Base-by-base conservation (phyloP, 257 asterid species). In the Solanum verrucosum region DNA sequence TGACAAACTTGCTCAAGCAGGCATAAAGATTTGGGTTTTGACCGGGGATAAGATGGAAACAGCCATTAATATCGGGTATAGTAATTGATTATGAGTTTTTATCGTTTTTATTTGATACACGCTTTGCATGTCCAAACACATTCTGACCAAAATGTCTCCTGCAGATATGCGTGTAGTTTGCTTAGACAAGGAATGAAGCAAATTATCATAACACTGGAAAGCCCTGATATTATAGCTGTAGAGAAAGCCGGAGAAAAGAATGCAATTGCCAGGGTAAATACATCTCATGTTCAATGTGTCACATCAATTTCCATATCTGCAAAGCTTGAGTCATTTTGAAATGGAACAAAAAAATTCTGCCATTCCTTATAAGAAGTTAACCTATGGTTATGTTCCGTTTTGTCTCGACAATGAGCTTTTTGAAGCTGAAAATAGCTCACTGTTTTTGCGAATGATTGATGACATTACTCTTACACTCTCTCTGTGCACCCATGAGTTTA, bases 121-220 rank as follows among this genome's bases (percentile, higher is more conserved):
- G 35, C 40, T 77, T 87, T 33, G 49, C 75, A 88, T 89, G 79
- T 82, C 68, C 27, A 37, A 83, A 42, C 86, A 67, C 68, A 82
- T 67, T 87, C 92, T 94, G 87, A 95, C 89, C 82, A 87, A 74
- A 88, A 68, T 70, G 87, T 88, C 60, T 77, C 84, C 85, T 94
- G 90, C 96, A 96, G 99, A n/a, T 97, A 89, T 40, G 96, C 99
- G 5, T 96, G 98, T 92, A 97, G 99, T 91, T 93, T 97, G 91
- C 98, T 97, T 88, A 97, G 99, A 92, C 98, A 96, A 95, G 99
- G 99, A 92, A 97, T 97, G 98, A 94, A 92, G 88, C 98, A 95
- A 87, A 94, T 97, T 77, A 93, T 89, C 2, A 87, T 97, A 38
- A 92, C 90, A 87, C 90, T 95, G 89, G 99, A 97, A 86, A 85